phyloP scores from a whole-genome alignment of 768 basidiomycete species.

The Pulveroboletus sp. region DNA sequence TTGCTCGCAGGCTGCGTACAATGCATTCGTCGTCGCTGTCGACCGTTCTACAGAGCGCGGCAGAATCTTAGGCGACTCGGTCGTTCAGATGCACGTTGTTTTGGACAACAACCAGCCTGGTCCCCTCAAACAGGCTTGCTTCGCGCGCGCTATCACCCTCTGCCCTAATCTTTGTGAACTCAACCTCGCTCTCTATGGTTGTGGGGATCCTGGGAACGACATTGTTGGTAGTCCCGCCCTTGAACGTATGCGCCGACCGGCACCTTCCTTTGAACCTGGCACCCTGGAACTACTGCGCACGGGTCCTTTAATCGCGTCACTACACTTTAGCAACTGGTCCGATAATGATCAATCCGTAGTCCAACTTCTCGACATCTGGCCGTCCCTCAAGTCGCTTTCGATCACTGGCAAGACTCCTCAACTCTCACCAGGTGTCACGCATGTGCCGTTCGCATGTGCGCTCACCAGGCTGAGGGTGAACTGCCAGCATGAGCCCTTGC shows the following conservation, averaged over 20 bases:
- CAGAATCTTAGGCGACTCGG: slow-evolving; percentile 49
- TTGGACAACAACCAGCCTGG: slow-evolving; percentile 69
- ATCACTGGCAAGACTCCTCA: slow-evolving; percentile 59
- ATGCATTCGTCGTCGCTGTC: slow-evolving; percentile 52
- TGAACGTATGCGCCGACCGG: slow-evolving; percentile 46
- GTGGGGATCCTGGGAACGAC: slow-evolving; percentile 48
- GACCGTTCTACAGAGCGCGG: slow-evolving; percentile 47
- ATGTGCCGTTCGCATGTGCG: slow-evolving; percentile 42
- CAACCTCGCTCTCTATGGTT: slow-evolving; percentile 58
- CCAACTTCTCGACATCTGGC: slow-evolving; percentile 65
- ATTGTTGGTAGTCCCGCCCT: slow-evolving; percentile 46
- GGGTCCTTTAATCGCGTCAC: slow-evolving; percentile 49
- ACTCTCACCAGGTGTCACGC: slow-evolving; percentile 37
- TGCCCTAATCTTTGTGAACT: slow-evolving; percentile 62
- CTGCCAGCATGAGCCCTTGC: slow-evolving; percentile 59
- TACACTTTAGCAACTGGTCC: slow-evolving; percentile 73
- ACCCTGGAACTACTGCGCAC: slow-evolving; percentile 51
- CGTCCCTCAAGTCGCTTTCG: slow-evolving; percentile 52
- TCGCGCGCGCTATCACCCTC: slow-evolving; percentile 54
- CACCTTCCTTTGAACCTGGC: slow-evolving; percentile 52
- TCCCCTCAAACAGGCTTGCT: slow-evolving; percentile 51
- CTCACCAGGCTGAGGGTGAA: slow-evolving; percentile 59
- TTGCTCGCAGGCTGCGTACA: slow-evolving; percentile 49
- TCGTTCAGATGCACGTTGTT: slow-evolving; percentile 51
- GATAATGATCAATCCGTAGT: slow-evolving; percentile 53